Evolutionary conservation across 805 yeast genomes (phyloP), one percentile per base, ranked within the genome.

Genomic region (Yarrowia sp.): DNA sequence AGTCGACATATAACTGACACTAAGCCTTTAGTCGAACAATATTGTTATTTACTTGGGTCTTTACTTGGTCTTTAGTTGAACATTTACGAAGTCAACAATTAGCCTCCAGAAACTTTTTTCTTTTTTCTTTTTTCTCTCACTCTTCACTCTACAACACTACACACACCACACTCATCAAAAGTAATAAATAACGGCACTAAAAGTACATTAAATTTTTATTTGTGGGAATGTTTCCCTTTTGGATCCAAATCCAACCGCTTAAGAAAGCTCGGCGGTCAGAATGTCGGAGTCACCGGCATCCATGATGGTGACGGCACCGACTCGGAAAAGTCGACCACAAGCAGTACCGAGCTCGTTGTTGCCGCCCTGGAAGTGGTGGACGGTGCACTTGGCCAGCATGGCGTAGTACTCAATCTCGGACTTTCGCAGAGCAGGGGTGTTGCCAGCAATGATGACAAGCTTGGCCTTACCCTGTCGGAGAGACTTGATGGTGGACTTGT

Each of bases 241-340:
- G 14, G 43, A 19, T 17, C n/a, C n/a, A n/a, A n/a, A 4, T 24
- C 38, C 16, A 30, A 22, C 38, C 30, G 38, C 40, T 38, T 36
- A 54, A 12, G 44, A 52, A 36, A 38, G 64, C 56, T 63, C 66
- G 49, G 80, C 70, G 70, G 76, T 73, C 68, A 95, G 88, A 84
- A 95, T 92, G 83, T 95, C 99, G 77, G 99, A 95, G 85, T 95
- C 99, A 92, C 99, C 99, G 76, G 97, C 97, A 77, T 95, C 99
- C 78, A 93, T 84, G 77, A 95, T 81, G 77, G 98, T 85, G 77
- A 95, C 84, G 78, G 92, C 93, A 86, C 98, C 98, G 76, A 95
- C 98, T 86, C 98, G 91, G 97, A 95, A 95, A 79, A 95, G 91
- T 84, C 90, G 93, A 92, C 99, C 99, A 85, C 97, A 93, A 76